Evolutionary conservation across 2,329 filamentous ascomycete genomes (phyloP).

Genomic region (Phialocephala sp.): DNA sequence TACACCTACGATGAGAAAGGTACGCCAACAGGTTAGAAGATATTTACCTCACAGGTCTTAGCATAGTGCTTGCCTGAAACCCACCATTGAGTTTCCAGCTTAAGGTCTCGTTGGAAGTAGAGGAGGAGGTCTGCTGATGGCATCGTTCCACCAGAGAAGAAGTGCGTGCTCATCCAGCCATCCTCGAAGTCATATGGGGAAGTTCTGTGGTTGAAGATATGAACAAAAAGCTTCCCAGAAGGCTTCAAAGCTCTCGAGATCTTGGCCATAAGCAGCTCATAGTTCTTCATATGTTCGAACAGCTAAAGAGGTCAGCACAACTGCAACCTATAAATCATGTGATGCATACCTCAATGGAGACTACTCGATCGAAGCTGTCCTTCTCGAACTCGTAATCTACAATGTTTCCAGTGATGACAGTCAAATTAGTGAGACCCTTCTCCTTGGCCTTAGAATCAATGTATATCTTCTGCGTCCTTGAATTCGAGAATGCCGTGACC

Average conservation of each 20-base stretch:
- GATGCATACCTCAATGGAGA: slow-evolving; percentile 62
- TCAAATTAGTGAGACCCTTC: slow-evolving; percentile 64
- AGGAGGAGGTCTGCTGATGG: slow-evolving; percentile 68
- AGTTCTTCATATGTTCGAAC: slow-evolving; percentile 81
- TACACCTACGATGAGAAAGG: slow-evolving; percentile 33
- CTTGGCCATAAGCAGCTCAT: slow-evolving; percentile 70
- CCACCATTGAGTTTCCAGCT: slow-evolving; percentile 71
- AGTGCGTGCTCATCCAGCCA: slow-evolving; percentile 77
- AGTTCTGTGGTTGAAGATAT: slow-evolving; percentile 68
- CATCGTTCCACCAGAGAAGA: slow-evolving; percentile 78
- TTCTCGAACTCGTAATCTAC: slow-evolving; percentile 68
- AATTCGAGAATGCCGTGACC: slow-evolving; percentile 74
- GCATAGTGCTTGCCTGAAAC: slow-evolving; percentile 72
- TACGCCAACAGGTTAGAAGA: slow-evolving; percentile 3
- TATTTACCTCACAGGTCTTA: slow-evolving; percentile 67
- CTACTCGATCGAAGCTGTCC: slow-evolving; percentile 65
- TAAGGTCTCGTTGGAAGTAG: slow-evolving; percentile 69
- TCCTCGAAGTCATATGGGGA: slow-evolving; percentile 74
- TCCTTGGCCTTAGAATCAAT: slow-evolving; percentile 64
- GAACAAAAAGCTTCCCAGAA: slow-evolving; percentile 70
- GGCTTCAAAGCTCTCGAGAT: slow-evolving; percentile 63
- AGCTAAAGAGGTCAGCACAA: slow-evolving; percentile 51
- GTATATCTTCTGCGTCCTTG: slow-evolving; percentile 69
- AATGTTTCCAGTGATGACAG: slow-evolving; percentile 70
- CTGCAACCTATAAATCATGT: slow-evolving; percentile 7